These are phyloP conservation scores for Salmacisia buchloeana DNA, from an alignment of 1,284 basidiomycete species.

Conservation along the genomic window DNA sequence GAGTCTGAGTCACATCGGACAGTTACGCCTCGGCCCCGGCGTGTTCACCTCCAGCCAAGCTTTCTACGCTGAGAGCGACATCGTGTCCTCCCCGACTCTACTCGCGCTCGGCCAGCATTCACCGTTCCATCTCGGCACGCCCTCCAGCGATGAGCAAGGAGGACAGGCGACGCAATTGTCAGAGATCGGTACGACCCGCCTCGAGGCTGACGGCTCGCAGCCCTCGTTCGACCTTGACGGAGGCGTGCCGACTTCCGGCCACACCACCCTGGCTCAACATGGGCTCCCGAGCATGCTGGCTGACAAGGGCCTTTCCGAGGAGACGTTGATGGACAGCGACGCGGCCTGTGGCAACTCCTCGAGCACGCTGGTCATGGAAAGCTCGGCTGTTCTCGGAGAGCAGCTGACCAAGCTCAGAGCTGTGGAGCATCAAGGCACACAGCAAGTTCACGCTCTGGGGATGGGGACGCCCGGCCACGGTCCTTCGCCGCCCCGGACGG, in stretches of 20 bases:
- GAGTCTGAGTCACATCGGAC: neutral
- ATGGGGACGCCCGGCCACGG: too few relatives aligned
- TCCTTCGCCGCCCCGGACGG: too few relatives aligned
- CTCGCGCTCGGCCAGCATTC: neutral
- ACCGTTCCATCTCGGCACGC: neutral
- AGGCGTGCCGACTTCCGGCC: neutral
- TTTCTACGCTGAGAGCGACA: neutral
- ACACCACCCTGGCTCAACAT: neutral
- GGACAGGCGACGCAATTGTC: neutral
- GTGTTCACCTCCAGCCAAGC: neutral
- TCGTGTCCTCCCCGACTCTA: neutral
- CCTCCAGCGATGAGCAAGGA: neutral
- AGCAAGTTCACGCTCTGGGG: too few relatives aligned
- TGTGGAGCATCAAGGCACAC: too few relatives aligned
- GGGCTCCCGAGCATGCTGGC: neutral
- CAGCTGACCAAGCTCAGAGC: too few relatives aligned
- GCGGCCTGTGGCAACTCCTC: too few relatives aligned
- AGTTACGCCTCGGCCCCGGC: neutral
- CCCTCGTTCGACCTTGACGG: neutral
- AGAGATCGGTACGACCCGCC: neutral
- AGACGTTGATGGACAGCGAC: neutral
- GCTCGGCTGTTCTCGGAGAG: too few relatives aligned
- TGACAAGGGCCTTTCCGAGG: neutral
- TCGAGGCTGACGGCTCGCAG: neutral
- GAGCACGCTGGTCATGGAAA: too few relatives aligned